Evolutionary conservation across 139 green algal species (phyloP), one percentile per base, ranked within the genome.

Genomic region (Chlorella sp.): DNA sequence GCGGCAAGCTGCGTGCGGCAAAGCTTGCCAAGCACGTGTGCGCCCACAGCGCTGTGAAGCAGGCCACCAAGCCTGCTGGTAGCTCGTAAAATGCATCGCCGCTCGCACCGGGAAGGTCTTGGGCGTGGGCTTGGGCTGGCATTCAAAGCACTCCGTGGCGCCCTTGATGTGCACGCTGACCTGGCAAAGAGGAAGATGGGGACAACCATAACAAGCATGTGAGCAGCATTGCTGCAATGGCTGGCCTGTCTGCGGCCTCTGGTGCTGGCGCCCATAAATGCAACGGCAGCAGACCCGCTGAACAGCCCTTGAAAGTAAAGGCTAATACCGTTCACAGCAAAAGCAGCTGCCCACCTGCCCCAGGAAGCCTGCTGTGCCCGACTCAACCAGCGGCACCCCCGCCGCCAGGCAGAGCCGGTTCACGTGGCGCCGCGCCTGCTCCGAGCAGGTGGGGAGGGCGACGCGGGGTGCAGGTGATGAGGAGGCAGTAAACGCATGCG

Each of bases 131-230:
- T 98, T 98, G 65, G 94, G 89, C 46, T 92, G 64, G 91, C 97
- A 99, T 90, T 99, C 97, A 81, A 97, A 99, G 91, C 97, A 99
- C 91, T 98, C 93, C 11, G 91, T 96, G 46, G 76, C 17, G 36
- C 89, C 92, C 64, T 94, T 94, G 14, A 98, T 75, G 88, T 99
- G 96, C 38, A 98, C 95, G 11, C 92, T 96, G 38, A 98, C 96
- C 95, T 98, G 92, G 44, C 6, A 28, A 44, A 16, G 4, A 26
- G 67, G n/a, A 44, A 9, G 16, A 3, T n/a, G n/a, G n/a, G n/a
- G n/a, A n/a, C n/a, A n/a, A n/a, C n/a, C n/a, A n/a, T n/a, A n/a
- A n/a, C n/a, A n/a, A n/a, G n/a, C n/a, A n/a, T n/a, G n/a, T n/a
- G n/a, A n/a, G n/a, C n/a, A n/a, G n/a, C n/a, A n/a, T n/a, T n/a